A percentile compares a stretch with the other conserved stretches of the same genome.
These are phyloP conservation scores for Coleophoma eucalyptorum DNA, from an alignment of 2,329 filamentous ascomycete species.

Conservation along the genomic window DNA sequence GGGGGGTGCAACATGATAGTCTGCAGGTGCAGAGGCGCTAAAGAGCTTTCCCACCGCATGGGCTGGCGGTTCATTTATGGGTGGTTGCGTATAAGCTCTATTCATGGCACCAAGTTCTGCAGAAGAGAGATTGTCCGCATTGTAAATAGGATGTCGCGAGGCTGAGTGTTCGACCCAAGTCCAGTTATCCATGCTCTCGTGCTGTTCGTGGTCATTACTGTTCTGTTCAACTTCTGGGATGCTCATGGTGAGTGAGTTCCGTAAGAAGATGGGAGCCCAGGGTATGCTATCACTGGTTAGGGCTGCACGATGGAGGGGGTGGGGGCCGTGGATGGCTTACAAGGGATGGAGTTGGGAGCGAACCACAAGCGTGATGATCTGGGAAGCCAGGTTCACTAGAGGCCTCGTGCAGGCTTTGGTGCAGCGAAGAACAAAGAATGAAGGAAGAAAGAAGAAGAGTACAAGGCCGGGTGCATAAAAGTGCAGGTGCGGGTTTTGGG, in stretches of 20 bases:
- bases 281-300: not conserved
- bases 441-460: not conserved
- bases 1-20: constrained; percentile 3
- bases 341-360: not conserved
- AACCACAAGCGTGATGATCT: not conserved
- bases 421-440: not conserved
- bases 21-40: not conserved
- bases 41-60: constrained; percentile 4
- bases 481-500: not conserved
- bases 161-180: constrained; percentile 14
- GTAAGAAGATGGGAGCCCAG: not conserved
- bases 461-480: not conserved
- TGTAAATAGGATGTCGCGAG: constrained; percentile 18
- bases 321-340: not conserved
- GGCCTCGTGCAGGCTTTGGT: not conserved
- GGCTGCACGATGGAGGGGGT: not conserved
- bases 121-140: constrained; percentile 21
- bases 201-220: constrained; percentile 1
- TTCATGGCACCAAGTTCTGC: constrained; percentile 9
- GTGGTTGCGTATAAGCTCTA: not conserved
- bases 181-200: constrained; percentile 14
- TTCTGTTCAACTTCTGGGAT: constrained; percentile 2
- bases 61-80: constrained; percentile 1
- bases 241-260: constrained; percentile 7
- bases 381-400: not conserved